Evolutionary conservation across 768 basidiomycete genomes (phyloP).

Genomic region (Lentinula guzmanii): DNA sequence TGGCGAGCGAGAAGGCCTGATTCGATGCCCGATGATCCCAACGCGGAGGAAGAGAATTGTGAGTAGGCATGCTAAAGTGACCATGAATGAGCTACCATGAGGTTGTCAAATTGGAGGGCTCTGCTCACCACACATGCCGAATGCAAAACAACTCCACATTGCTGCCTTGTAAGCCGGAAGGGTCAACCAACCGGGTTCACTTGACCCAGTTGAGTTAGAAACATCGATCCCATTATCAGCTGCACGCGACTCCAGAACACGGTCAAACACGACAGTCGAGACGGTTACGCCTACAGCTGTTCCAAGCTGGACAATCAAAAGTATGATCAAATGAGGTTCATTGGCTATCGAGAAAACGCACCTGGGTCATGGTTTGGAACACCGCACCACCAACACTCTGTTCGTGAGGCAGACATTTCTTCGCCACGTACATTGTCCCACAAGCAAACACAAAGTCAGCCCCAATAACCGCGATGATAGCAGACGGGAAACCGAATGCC

Average conservation of each 20-base stretch:
- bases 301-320: slow-evolving; percentile 41
- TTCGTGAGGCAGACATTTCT: slow-evolving; percentile 58
- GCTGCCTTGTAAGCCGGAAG: slow-evolving; percentile 56
- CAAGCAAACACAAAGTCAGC: slow-evolving; percentile 73
- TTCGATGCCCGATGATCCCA: slow-evolving; percentile 8
- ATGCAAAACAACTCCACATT: slow-evolving; percentile 59
- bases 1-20: background rate
- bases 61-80: slow-evolving; percentile 1
- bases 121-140: slow-evolving; percentile 49
- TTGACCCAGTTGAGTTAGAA: slow-evolving; percentile 17
- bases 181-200: slow-evolving; percentile 26
- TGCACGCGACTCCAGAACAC: slow-evolving; percentile 31
- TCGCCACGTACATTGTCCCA: slow-evolving; percentile 72
- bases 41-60: slow-evolving; percentile 7
- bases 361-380: slow-evolving; percentile 74
- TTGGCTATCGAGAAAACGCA: background rate
- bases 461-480: slow-evolving; percentile 61
- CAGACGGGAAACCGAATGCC: slow-evolving; percentile 71
- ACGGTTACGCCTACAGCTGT: slow-evolving; percentile 66
- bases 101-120: background rate
- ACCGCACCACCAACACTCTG: slow-evolving; percentile 72
- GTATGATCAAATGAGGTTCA: background rate
- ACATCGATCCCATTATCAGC: slow-evolving; percentile 23
- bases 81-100: background rate
- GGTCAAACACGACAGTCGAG: slow-evolving; percentile 65